Base-by-base conservation (phyloP, 495 filamentous ascomycete genomes). In the Pyrenula aspistea region DNA sequence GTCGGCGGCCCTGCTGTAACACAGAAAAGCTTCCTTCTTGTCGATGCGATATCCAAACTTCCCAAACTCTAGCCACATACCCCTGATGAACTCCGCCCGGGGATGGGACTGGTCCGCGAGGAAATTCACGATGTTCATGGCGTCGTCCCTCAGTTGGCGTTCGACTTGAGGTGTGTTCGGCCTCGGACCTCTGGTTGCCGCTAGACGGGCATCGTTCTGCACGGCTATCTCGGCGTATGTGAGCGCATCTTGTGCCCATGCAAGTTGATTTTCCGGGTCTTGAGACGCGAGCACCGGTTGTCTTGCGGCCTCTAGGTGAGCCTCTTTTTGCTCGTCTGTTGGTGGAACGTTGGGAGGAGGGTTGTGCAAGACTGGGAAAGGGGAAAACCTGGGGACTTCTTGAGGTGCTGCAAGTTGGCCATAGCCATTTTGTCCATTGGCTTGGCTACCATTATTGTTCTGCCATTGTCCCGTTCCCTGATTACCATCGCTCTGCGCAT, bases 21-120 rank as follows among this genome's bases (percentile, higher is more conserved):
- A 85, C 51, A 83, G 68, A 67, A 91, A 97, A 19, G 93, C 93
- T 69, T 96, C 92, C 62, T 91, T 91, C 70, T 94, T 96, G 73
- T 97, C 92, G 57, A 87, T 74, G 20, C 87, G 83, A 60, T 82
- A 81, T 21, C 88, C 89, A 68, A 96, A 97, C 68, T 96, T 96
- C 57, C 93, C 93, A 73, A 97, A 97, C 68, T 98, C 93, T 25
- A 95, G 77, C 94, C 93, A 97, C 80, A 93, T 96, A 55, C 88
- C 89, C 67, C 83, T 84, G 75, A 98, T 89, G 65, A 96, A 97
- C 61, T 91, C 85, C 2, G 94, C 93, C 65, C 92, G 91, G 52
- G 93, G 93, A 62, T 98, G 93, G 59, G 84, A 82, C 69, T 98
- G 93, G 42, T 88, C 86, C 22, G 92, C 86, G 24, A 98, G 75